A percentile compares a stretch with the other conserved stretches of the same genome.
phyloP scores from a whole-genome alignment of 139 green algal genomes.

The Haematococcus sp. region DNA sequence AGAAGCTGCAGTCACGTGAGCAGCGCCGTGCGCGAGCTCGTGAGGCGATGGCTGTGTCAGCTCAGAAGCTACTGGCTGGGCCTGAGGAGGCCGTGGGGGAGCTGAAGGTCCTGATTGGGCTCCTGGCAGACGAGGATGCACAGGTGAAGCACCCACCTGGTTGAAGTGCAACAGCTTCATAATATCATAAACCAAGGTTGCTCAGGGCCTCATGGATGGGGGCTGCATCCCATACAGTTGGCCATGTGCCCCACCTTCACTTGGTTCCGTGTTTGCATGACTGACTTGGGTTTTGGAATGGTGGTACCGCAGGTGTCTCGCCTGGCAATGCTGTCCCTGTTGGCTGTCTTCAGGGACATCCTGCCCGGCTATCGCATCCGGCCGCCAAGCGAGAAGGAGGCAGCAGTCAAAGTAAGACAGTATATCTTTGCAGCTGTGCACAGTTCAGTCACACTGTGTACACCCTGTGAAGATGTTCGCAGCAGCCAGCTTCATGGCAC shows the following conservation, averaged over 20 bases:
- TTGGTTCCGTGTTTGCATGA: too few species aligned
- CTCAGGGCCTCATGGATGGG: background rate
- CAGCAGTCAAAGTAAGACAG: conserved; percentile 50
- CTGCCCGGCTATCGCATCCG: conserved; percentile 85
- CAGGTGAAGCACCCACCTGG: conserved; percentile 14
- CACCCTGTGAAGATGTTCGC: too few species aligned
- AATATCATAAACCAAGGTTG: too few species aligned
- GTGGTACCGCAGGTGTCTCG: conserved; percentile 55
- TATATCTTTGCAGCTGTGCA: too few species aligned
- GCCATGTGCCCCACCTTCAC: background rate
- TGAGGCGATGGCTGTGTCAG: conserved; percentile 68
- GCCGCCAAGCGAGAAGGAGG: conserved; percentile 62
- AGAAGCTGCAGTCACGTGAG: conserved; percentile 22
- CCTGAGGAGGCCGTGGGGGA: conserved; percentile 58
- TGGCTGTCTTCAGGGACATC: conserved; percentile 86
- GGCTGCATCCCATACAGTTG: background rate
- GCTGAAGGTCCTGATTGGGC: conserved; percentile 10
- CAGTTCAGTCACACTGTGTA: background rate
- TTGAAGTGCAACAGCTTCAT: too few species aligned
- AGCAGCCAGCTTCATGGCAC: too few species aligned
- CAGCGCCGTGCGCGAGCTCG: conserved; percentile 49
- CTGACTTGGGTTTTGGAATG: too few species aligned
- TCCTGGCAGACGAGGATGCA: conserved; percentile 31
- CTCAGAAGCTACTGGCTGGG: conserved; percentile 65
- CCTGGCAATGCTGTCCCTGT: conserved; percentile 77